These are phyloP conservation scores for Vaccinium vitisidaea DNA, from an alignment of 148 eudicot species.

Conservation along the genomic window DNA sequence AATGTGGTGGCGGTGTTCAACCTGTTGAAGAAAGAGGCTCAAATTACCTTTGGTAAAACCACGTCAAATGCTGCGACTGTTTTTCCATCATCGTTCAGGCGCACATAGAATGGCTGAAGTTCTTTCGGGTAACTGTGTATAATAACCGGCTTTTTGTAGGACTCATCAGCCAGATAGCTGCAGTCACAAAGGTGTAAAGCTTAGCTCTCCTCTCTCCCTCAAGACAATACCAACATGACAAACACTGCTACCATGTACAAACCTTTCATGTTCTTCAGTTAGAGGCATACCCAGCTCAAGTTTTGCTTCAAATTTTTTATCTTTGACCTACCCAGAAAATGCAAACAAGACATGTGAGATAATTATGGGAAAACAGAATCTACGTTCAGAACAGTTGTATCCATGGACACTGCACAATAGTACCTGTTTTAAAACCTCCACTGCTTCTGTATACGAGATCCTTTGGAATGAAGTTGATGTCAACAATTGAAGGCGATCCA, in stretches of 20 bases:
- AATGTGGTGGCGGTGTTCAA: not conserved
- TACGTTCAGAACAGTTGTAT: not conserved
- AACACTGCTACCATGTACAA: conserved; percentile 5
- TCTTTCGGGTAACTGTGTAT: conserved; percentile 74
- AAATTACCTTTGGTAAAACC: conserved; percentile 65
- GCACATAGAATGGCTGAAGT: conserved; percentile 73
- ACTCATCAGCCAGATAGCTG: conserved; percentile 78
- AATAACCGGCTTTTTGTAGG: conserved; percentile 63
- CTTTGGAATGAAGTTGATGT: conserved; percentile 47
- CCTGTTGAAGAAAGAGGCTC: not conserved
- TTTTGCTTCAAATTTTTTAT: conserved; percentile 40
- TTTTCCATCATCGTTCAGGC: conserved; percentile 46
- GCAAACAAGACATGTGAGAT: not conserved
- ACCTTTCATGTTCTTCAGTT: conserved; percentile 91
- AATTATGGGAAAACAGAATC: not conserved
- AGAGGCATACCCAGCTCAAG: conserved; percentile 61
- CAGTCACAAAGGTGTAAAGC: conserved; percentile 1
- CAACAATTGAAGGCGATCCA: conserved; percentile 54
- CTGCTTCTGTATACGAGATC: conserved; percentile 71
- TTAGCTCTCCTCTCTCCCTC: not conserved
- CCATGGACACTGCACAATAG: not conserved
- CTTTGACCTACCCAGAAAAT: conserved; percentile 39
- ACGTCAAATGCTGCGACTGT: conserved; percentile 39
- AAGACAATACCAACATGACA: not conserved
- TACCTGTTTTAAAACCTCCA: conserved; percentile 62